phyloP scores from a whole-genome alignment of 2,329 filamentous ascomycete species.

The Trichoderma asperellum region DNA sequence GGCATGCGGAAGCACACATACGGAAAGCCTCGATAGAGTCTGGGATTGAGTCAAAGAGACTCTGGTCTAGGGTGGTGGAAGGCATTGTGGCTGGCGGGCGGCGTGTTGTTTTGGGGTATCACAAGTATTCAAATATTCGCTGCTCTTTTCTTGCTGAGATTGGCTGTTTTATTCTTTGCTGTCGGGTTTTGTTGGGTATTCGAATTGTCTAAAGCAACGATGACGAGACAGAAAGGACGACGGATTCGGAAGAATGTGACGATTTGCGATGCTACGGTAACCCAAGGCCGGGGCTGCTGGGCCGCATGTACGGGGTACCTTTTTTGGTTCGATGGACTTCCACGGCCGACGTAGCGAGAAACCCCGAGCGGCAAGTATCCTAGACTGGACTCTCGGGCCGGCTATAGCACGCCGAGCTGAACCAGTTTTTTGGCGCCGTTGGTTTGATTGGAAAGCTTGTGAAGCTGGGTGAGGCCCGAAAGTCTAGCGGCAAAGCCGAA shows the following conservation, averaged over 20 bases:
- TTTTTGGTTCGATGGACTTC: slow-evolving; percentile 18
- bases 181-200: not conserved
- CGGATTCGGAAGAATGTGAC: not conserved
- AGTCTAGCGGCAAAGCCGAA: slow-evolving; percentile 14
- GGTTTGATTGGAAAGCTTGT: not conserved
- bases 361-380: not conserved
- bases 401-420: slow-evolving; percentile 10
- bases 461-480: not conserved
- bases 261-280: not conserved
- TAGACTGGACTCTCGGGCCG: slow-evolving; percentile 11
- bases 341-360: slow-evolving; percentile 4
- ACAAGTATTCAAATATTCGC: not conserved
- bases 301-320: not conserved
- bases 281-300: not conserved
- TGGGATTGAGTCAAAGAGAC: slow-evolving; percentile 67
- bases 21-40: slow-evolving; percentile 67
- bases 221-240: not conserved
- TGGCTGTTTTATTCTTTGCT: not conserved
- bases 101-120: not conserved
- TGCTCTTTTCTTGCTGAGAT: not conserved
- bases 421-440: not conserved
- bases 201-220: not conserved
- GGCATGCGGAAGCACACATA: slow-evolving; percentile 44
- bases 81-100: slow-evolving; percentile 47
- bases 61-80: slow-evolving; percentile 52